Percentiles rank a stretch among this genome's conserved stretches.
phyloP scores from a whole-genome alignment of 345 rosid species.

The Lumnitzera racemosa region DNA sequence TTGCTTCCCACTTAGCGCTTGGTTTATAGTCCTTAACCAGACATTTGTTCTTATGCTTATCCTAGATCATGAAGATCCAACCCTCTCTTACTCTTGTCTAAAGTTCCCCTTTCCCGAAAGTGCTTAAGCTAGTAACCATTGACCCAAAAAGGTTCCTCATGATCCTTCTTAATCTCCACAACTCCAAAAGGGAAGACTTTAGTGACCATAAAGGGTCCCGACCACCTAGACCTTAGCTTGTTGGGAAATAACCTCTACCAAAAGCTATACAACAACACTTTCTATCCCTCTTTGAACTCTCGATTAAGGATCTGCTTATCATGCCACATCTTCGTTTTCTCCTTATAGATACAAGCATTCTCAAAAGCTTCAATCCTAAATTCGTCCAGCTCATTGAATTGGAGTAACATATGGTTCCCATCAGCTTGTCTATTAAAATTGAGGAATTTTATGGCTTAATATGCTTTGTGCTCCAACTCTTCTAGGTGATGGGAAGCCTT shows the following conservation, averaged over 20 bases:
- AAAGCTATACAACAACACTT: neutral
- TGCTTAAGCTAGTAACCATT: neutral
- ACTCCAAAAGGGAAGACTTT: neutral
- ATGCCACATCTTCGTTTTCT: conserved; percentile 6
- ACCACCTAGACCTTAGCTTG: conserved; percentile 7
- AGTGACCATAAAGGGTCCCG: neutral
- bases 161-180: too few species aligned
- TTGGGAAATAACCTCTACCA: neutral
- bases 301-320: neutral
- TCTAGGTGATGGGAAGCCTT: conserved; percentile 1
- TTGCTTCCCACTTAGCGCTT: too few species aligned
- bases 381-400: conserved; percentile 1
- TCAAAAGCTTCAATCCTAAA: neutral
- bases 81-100: too few species aligned
- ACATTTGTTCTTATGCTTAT: too few species aligned
- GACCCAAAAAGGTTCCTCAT: neutral
- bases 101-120: neutral
- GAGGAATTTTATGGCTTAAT: neutral
- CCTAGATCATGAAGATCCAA: too few species aligned
- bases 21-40: too few species aligned
- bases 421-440: neutral
- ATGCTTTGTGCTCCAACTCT: conserved; percentile 9
- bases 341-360: conserved; percentile 5
- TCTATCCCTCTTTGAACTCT: neutral
- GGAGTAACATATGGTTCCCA: neutral